Conservation (phyloP, 441 rosid species). For the Manihot esculenta region DNA sequence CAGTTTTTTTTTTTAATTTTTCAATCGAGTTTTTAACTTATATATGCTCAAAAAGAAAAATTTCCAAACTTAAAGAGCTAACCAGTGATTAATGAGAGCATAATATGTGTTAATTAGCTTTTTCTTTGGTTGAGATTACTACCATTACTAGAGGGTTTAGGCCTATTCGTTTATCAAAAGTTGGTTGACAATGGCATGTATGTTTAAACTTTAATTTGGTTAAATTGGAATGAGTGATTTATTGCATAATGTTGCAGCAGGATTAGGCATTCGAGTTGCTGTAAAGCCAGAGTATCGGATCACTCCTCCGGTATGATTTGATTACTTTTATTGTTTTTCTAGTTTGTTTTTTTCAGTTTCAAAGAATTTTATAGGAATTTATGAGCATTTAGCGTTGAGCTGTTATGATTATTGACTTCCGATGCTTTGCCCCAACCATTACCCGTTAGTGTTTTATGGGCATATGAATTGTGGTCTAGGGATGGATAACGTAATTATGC, state of each 20-base stretch:
- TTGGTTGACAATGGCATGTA: not conserved
- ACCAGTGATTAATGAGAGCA: not conserved
- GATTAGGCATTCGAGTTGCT: conserved; percentile 75
- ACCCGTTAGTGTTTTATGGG: not conserved
- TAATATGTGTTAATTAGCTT: not conserved
- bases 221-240: not conserved
- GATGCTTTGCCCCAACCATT: not conserved
- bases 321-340: not conserved
- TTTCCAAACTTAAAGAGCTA: too few relatives aligned
- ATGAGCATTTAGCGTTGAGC: not conserved
- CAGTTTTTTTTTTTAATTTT: too few relatives aligned
- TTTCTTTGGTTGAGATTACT: not conserved
- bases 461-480: not conserved
- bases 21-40: too few relatives aligned
- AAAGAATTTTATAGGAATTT: not conserved
- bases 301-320: conserved; percentile 67
- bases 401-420: too few relatives aligned
- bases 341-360: not conserved
- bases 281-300: conserved; percentile 81
- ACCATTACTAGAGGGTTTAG: not conserved
- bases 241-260: conserved; percentile 44
- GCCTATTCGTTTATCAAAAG: not conserved
- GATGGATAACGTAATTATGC: not conserved
- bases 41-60: too few relatives aligned
- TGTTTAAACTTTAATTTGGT: not conserved